Evolutionary conservation across 805 yeast genomes (phyloP), one percentile per base, ranked within the genome.

Genomic region (Candida vaughaniae): DNA sequence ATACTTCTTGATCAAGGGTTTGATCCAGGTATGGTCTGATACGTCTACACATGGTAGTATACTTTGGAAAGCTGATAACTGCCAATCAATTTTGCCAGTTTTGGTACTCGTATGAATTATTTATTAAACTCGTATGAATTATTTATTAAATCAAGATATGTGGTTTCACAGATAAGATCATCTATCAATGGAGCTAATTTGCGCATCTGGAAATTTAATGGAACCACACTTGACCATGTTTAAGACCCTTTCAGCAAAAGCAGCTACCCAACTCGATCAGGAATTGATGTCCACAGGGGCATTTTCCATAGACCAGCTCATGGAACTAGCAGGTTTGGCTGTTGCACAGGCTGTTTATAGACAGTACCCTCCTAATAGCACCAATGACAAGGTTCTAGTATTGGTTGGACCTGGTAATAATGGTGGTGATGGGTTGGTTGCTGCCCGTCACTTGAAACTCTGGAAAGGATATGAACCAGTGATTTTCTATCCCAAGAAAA

Each of bases 391-490:
- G 28, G 81, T 89, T 1, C 63, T 90, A 28, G 74, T 93, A 1
- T 66, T 93, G 4, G 88, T 82, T 8, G 99, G 99, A 0, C 98
- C 98, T 0, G 99, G 99, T 1, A 93, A 93, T 54, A 93, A 93
- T 54, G 91, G 96, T 1, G 99, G 98, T 2, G 99, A 93, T 62
- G 99, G 98, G 0, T 65, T 93, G 10, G 99, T 93, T 1, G 95
- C 96, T 19, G 95, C 97, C 1, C 72, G 99, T 29, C 99, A 93
- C 56, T 66, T 93, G 45, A 77, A 78, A 47, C 62, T 89, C 9
- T 79, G 93, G 70, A 62, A 62, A 7, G 93, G 93, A 2, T 87
- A 80, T 56, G 63, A 66, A 4, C 96, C 97, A 1, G 64, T 75
- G 4, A 72, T 91, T 0, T 89, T 74, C 58, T 90, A 89, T 53